Evolutionary conservation across 495 filamentous ascomycete genomes (phyloP), one percentile per base, ranked within the genome.

Genomic region (Hypoxylon crocopeplum): DNA sequence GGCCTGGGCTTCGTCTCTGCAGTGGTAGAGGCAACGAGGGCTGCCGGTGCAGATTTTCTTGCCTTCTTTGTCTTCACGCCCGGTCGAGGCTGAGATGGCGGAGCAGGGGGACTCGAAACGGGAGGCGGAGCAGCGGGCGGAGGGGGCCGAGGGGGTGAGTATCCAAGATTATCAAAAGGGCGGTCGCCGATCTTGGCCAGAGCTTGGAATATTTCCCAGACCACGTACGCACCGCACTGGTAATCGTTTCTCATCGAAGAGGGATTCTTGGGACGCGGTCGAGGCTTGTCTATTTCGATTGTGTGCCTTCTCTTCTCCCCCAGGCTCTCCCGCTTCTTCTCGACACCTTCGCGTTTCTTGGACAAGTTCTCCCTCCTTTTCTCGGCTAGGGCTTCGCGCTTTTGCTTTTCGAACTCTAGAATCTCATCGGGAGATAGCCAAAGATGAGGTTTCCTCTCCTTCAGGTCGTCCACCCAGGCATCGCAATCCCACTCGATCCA

Each of bases 401-500:
- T 68, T 36, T 68, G 68, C 39, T 69, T 76, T 30, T 74, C 71
- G 10, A 64, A 62, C 12, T 75, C 72, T 0, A 67, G 49, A 10
- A 71, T 45, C 2, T 67, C 69, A 2, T 74, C 76, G 8, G 74
- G 75, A 1, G 77, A 77, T 15, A 81, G 59, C 84, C 84, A 88
- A 7, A 88, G 74, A 32, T 79, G 79, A 4, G 73, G 75, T 52
- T 84, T 80, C 48, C 81, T 74, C 34, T 72, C 54, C 56, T 80
- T 82, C 52, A 88, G 66, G 48, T 86, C 81, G 19, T 73, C 69
- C 11, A 89, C 85, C 85, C 86, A 89, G n/a, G 74, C 79, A 52
- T 89, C 86, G 44, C 86, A 89, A 50, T 89, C 87, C 84, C 86
- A 88, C 22, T 84, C 78, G 2, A 89, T 78, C 79, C 85, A 88